A percentile compares a stretch with the other conserved stretches of the same genome.
Evolutionary conservation across 108 stramenopile genomes (phyloP).

Genomic region (Cylindrotheca fusiformis): DNA sequence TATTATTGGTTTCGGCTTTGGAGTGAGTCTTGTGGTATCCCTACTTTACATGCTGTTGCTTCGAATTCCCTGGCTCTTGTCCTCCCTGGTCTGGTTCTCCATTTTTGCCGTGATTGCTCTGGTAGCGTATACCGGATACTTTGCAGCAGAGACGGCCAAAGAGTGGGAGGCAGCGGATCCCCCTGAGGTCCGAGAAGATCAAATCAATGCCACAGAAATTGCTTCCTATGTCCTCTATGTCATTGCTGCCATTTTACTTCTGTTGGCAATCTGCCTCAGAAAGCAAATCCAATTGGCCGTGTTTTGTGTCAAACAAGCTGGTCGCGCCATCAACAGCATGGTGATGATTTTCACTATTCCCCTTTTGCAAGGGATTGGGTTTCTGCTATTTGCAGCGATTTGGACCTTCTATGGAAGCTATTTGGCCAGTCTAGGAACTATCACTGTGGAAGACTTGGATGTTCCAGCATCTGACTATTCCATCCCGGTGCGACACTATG

Average conservation of each 20-base stretch:
- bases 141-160: conserved; percentile 37
- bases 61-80: conserved; percentile 79
- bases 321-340: conserved; percentile 78
- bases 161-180: conserved; percentile 55
- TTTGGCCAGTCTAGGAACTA: conserved; percentile 79
- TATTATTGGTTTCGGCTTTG: conserved; percentile 86
- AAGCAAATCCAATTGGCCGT: conserved; percentile 87
- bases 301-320: conserved; percentile 81
- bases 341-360: conserved; percentile 78
- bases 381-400: conserved; percentile 55
- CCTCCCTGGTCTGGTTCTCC: conserved; percentile 78
- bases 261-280: conserved; percentile 77
- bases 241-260: conserved; percentile 46
- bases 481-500: conserved; percentile 38
- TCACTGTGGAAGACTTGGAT: conserved; percentile 18
- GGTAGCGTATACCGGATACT: conserved; percentile 58
- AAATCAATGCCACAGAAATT: conserved; percentile 48
- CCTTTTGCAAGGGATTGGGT: conserved; percentile 58
- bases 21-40: conserved; percentile 57
- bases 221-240: conserved; percentile 57
- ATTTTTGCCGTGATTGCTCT: conserved; percentile 61
- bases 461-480: conserved; percentile 10
- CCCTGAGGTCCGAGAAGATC: conserved; percentile 29
- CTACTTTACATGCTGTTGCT: conserved; percentile 73
- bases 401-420: conserved; percentile 61